Evolutionary conservation across 768 basidiomycete genomes (phyloP), one percentile per base, ranked within the genome.

Genomic region (Boletus reticulatus): DNA sequence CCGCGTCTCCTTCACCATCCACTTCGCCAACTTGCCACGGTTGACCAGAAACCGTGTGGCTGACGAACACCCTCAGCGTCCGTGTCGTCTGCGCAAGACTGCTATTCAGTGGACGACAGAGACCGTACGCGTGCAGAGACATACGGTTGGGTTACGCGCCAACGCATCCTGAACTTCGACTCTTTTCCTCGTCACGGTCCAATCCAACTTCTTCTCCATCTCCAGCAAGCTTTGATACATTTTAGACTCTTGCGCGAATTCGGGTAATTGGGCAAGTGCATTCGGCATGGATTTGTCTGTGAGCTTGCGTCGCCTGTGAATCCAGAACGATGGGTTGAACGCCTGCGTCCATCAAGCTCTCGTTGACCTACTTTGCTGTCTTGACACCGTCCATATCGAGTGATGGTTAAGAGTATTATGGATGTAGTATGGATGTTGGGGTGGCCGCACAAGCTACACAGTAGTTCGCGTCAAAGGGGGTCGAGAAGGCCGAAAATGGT

Each of bases 151-250:
- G 34, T 82, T 85, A 55, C 87, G 80, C 20, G 81, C 81, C 44
- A 95, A 67, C n/a, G 92, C 85, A 67, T 98, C 94, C 66, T 94
- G 90, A 32, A 98, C 85, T 68, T 98, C 94, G 11, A 88, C 88
- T 62, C 81, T 84, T 73, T 96, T 96, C 68, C 95, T 79, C 67
- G 84, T 85, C 79, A 95, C 88, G 4, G 93, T 95, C 95, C 95
- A 97, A 71, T 98, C 94, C 16, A 98, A 76, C 68, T 88, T 91
- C 55, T 89, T 82, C 69, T 97, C 94, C 84, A 92, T 92, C 60
- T 89, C 87, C 27, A 94, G 71, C 39, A 97, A 75, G 63, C 91
- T 86, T 56, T 87, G 84, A 72, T 96, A 97, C 82, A 95, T 91
- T 55, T 76, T 78, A 22, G 92, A 92, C 68, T 96, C 93, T 62